Evolutionary conservation across 1,284 basidiomycete genomes (phyloP).

Genomic region (Cyathus olla): DNA sequence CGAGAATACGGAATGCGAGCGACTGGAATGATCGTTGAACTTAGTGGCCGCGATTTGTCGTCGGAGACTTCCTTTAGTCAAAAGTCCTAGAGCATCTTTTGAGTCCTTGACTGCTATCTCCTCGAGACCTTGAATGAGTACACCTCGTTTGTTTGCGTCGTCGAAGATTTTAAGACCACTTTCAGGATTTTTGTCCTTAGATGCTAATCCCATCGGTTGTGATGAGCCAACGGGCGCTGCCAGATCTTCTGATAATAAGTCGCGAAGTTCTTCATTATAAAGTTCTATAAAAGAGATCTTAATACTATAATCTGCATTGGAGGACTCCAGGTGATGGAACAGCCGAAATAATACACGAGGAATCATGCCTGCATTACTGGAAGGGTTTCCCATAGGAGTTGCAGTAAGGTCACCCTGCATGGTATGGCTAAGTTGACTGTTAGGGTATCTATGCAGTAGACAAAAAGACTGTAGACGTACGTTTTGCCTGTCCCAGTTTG

Average conservation of each 20-base stretch:
- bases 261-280: constrained; percentile 99
- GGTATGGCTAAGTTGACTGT: constrained; percentile 73
- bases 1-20: constrained; percentile 98
- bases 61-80: constrained; percentile 91
- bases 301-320: constrained; percentile 88
- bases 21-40: constrained; percentile 98
- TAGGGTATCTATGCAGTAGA: background rate
- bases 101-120: constrained; percentile 90
- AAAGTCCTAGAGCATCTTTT: constrained; percentile 86
- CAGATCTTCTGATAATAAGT: constrained; percentile 85
- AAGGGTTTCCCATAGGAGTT: constrained; percentile 89
- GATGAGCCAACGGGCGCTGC: constrained; percentile 67
- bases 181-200: constrained; percentile 55
- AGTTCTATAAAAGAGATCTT: constrained; percentile 96
- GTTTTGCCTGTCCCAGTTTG: constrained; percentile 99
- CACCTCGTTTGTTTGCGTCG: constrained; percentile 88
- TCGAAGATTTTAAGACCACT: constrained; percentile 91
- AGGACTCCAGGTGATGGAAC: constrained; percentile 89
- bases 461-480: constrained; percentile 58
- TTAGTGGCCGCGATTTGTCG: constrained; percentile 97
- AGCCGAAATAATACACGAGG: constrained; percentile 96
- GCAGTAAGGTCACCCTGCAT: constrained; percentile 94
- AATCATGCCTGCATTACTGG: constrained; percentile 94
- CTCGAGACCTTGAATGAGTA: constrained; percentile 95
- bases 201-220: constrained; percentile 78